phyloP scores from a whole-genome alignment of 805 yeast species.

The Saturnispora zaruensis region DNA sequence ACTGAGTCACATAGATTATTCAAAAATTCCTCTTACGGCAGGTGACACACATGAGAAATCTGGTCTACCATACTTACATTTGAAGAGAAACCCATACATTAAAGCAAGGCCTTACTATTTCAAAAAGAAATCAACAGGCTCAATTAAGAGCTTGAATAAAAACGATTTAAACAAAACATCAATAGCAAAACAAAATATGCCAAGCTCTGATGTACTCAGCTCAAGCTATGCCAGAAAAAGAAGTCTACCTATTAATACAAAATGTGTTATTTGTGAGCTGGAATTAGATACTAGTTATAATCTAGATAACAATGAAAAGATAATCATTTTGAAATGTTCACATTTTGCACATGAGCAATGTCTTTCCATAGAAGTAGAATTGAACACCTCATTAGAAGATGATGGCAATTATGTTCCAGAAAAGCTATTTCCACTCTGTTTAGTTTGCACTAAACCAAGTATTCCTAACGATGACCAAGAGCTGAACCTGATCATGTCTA shows the following conservation, averaged over 20 bases:
- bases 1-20: too few relatives aligned
- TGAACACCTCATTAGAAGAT: conserved; percentile 7
- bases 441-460: conserved; percentile 18
- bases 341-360: conserved; percentile 56
- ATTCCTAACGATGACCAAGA: conserved; percentile 18
- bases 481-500: conserved; percentile 17
- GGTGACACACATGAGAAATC: too few relatives aligned
- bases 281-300: conserved; percentile 36
- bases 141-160: not conserved
- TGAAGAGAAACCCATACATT: too few relatives aligned
- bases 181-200: not conserved
- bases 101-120: too few relatives aligned
- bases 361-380: conserved; percentile 33
- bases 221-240: not conserved
- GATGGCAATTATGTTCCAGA: conserved; percentile 8
- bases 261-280: conserved; percentile 39
- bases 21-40: too few relatives aligned
- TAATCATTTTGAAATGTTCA: conserved; percentile 44
- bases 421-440: conserved; percentile 22
- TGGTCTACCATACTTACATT: too few relatives aligned
- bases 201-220: not conserved
- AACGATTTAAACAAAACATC: not conserved
- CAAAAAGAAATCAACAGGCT: too few relatives aligned
- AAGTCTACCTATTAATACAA: conserved; percentile 10
- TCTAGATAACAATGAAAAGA: conserved; percentile 32